Conservation (phyloP, 345 rosid species). For the Boechera divaricarpa region DNA sequence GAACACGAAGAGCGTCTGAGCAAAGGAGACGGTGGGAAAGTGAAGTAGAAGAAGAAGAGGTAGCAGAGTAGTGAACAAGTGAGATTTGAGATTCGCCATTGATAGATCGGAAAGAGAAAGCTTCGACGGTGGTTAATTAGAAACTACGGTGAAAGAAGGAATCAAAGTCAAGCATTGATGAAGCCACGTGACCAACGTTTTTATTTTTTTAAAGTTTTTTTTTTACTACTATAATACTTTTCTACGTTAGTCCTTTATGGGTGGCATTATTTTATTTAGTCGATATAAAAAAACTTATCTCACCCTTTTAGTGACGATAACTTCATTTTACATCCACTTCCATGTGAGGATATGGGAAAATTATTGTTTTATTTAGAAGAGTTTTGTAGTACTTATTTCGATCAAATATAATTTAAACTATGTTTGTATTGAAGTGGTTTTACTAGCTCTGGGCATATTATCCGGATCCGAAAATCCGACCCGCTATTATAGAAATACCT, state of each 20-base stretch:
- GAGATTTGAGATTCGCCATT: conserved; percentile 35
- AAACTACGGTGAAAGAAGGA: not conserved
- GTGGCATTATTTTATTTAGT: not conserved
- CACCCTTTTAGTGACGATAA: not conserved
- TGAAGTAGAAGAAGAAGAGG: conserved; percentile 31
- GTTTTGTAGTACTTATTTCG: not conserved
- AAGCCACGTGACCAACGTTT: conserved; percentile 38
- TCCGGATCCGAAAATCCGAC: too few relatives aligned
- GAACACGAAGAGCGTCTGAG: conserved; percentile 42
- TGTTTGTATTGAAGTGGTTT: not conserved
- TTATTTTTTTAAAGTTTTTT: not conserved
- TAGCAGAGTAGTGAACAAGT: not conserved
- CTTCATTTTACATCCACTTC: not conserved
- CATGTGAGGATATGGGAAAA: not conserved
- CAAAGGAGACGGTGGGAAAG: not conserved
- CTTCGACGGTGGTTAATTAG: not conserved
- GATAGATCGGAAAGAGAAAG: not conserved
- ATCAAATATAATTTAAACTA: not conserved
- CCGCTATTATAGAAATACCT: too few relatives aligned
- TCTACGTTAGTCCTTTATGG: not conserved
- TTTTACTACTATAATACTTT: not conserved
- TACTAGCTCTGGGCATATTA: too few relatives aligned
- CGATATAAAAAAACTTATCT: not conserved
- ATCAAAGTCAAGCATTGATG: not conserved
- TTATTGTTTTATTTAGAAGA: not conserved